These are phyloP conservation scores for Phaeosphaeria sp. DNA, from an alignment of 2,329 filamentous ascomycete species.

Conservation along the genomic window DNA sequence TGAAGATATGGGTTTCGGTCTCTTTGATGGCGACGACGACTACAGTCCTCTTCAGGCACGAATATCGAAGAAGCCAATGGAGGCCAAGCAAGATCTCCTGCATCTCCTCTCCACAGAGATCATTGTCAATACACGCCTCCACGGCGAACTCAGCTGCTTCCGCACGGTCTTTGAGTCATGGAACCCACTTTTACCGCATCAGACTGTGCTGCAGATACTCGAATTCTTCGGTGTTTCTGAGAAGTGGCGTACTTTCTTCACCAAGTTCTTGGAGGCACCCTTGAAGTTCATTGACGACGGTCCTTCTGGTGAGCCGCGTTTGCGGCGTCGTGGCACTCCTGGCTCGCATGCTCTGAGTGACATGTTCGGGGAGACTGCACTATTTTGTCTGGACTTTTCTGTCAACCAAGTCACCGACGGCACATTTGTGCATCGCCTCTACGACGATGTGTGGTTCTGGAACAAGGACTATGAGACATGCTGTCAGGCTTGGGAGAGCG, in stretches of 20 bases:
- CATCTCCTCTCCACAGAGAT: slow-evolving; percentile 41
- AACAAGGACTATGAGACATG: slow-evolving; percentile 52
- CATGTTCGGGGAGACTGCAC: slow-evolving; percentile 55
- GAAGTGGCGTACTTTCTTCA: slow-evolving; percentile 55
- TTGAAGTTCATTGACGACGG: slow-evolving; percentile 51
- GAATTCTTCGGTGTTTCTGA: slow-evolving; percentile 54
- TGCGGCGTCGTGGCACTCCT: slow-evolving; percentile 54
- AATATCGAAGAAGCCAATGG: slow-evolving; percentile 34
- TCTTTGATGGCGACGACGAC: slow-evolving; percentile 3
- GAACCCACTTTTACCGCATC: slow-evolving; percentile 51
- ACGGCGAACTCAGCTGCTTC: slow-evolving; percentile 40
- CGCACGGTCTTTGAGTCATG: slow-evolving; percentile 41
- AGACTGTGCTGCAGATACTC: slow-evolving; percentile 53
- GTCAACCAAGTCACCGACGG: slow-evolving; percentile 53
- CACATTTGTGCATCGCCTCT: slow-evolving; percentile 54
- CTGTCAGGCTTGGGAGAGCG: slow-evolving; percentile 53
- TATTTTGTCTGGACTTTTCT: slow-evolving; percentile 57
- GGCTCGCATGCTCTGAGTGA: slow-evolving; percentile 57
- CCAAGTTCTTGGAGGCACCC: slow-evolving; percentile 55
- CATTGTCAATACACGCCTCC: slow-evolving; percentile 37
- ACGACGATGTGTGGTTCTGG: slow-evolving; percentile 59
- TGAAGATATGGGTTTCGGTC: slow-evolving; percentile 1
- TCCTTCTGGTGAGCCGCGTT: slow-evolving; percentile 42
- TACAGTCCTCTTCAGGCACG: too few species aligned
- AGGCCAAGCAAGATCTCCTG: slow-evolving; percentile 39